A percentile compares a stretch with the other conserved stretches of the same genome.
These are phyloP conservation scores for Colletotrichum lini DNA, from an alignment of 2,329 filamentous ascomycete species.

Conservation along the genomic window DNA sequence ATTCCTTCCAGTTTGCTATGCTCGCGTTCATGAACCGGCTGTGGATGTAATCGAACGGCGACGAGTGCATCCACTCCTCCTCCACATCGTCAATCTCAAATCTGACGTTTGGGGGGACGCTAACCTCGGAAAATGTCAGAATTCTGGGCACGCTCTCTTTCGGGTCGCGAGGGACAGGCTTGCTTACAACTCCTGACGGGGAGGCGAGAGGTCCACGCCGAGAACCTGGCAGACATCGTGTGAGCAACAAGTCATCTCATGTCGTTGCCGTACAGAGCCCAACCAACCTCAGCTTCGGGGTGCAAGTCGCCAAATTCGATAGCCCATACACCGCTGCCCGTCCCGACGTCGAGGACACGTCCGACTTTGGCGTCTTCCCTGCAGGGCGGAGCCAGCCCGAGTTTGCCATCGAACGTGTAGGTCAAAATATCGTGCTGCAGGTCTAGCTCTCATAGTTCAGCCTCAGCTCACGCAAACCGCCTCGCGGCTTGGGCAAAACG, in stretches of 20 bases:
- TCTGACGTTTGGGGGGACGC: constrained; percentile 67
- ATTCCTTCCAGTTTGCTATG: constrained; percentile 63
- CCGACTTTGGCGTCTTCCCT: not conserved
- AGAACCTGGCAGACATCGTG: too few relatives aligned
- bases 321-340: constrained; percentile 61
- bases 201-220: not conserved
- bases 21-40: constrained; percentile 64
- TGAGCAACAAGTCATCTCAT: too few relatives aligned
- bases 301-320: constrained; percentile 58
- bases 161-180: too few relatives aligned
- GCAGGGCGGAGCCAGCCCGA: constrained; percentile 8
- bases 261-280: too few relatives aligned
- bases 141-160: too few relatives aligned
- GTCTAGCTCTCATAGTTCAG: not conserved
- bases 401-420: not conserved
- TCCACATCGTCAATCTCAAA: constrained; percentile 71
- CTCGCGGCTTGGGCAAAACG: too few relatives aligned
- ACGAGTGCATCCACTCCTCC: constrained; percentile 63
- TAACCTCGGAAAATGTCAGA: constrained; percentile 17
- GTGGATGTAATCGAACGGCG: constrained; percentile 70
- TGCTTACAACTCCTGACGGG: not conserved
- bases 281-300: constrained; percentile 50
- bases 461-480: too few relatives aligned
- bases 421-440: constrained; percentile 16
- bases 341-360: constrained; percentile 60